Evolutionary conservation across 2,329 filamentous ascomycete genomes (phyloP).

Genomic region (Fusarium euwallaceae): DNA sequence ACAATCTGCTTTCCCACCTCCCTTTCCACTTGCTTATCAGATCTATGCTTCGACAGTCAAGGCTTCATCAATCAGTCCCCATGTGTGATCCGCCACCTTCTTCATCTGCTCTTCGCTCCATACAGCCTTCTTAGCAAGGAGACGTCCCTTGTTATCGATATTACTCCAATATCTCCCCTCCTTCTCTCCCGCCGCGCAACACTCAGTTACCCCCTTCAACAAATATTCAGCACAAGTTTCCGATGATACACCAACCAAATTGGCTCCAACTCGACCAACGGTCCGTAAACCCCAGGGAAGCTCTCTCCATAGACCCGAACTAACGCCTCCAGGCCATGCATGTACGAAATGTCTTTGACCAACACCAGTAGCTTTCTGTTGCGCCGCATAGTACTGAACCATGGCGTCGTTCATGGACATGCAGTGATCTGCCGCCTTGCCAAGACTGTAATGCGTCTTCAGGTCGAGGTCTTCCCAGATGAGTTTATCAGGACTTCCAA

Average conservation of each 20-base stretch:
- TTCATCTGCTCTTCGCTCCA: slow-evolving; percentile 48
- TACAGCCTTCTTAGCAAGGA: slow-evolving; percentile 43
- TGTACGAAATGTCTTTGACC: slow-evolving; percentile 54
- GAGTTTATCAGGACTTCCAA: slow-evolving; percentile 51
- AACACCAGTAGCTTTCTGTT: slow-evolving; percentile 30
- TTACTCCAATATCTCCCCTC: slow-evolving; percentile 45
- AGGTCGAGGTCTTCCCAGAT: slow-evolving; percentile 58
- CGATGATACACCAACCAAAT: slow-evolving; percentile 41
- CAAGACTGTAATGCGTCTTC: slow-evolving; percentile 50
- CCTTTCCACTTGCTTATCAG: fast-evolving
- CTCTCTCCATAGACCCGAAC: slow-evolving; percentile 46
- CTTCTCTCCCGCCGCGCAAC: slow-evolving; percentile 18
- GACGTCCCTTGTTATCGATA: slow-evolving; percentile 48
- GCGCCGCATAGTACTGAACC: slow-evolving; percentile 50
- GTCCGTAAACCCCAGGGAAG: slow-evolving; percentile 51
- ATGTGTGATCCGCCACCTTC: slow-evolving; percentile 50
- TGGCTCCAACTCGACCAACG: slow-evolving; percentile 6
- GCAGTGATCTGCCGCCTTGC: slow-evolving; percentile 53
- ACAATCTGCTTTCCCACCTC: not conserved
- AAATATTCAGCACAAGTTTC: slow-evolving; percentile 48
- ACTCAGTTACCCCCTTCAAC: slow-evolving; percentile 39
- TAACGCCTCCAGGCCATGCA: slow-evolving; percentile 56
- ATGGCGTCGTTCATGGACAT: slow-evolving; percentile 56
- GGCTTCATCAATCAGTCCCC: slow-evolving; percentile 46
- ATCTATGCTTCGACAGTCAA: not conserved